Evolutionary conservation across 176 grass and related monocot genomes (phyloP).

Genomic region (Cenchrus fungigraminus): DNA sequence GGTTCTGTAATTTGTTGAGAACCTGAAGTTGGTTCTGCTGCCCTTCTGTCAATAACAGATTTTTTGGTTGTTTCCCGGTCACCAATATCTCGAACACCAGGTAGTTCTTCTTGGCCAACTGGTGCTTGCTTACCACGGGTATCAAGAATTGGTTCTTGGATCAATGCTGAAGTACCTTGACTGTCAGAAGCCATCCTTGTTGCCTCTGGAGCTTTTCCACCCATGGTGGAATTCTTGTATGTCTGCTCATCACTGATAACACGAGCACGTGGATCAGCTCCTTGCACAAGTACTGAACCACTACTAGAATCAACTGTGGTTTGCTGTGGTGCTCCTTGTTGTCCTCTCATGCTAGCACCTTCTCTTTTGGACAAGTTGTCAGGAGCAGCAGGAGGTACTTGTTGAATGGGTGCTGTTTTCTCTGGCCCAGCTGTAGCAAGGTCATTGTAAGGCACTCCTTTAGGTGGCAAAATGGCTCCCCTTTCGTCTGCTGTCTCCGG

Average conservation of each 20-base stretch:
- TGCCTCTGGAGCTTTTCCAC: not conserved
- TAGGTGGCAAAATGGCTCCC: conserved; percentile 9
- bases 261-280: not conserved
- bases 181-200: not conserved
- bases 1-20: conserved; percentile 29
- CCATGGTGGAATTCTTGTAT: conserved; percentile 13
- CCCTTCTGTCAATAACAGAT: not conserved
- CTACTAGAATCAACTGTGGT: conserved; percentile 8
- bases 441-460: conserved; percentile 19
- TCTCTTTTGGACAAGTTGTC: conserved; percentile 9
- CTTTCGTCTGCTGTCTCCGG: conserved; percentile 31
- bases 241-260: not conserved
- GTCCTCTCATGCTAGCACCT: conserved; percentile 6
- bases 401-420: conserved; percentile 12
- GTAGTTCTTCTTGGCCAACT: not conserved
- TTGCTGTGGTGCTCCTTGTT: not conserved
- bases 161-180: conserved; percentile 13
- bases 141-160: not conserved
- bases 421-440: conserved; percentile 3
- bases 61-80: not conserved
- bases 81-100: not conserved
- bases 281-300: not conserved
- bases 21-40: conserved; percentile 20
- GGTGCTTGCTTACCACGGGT: conserved; percentile 2
- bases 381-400: not conserved